phyloP scores from a whole-genome alignment of 31 red algal genomes.

The Asparagopsis taxiformis region DNA sequence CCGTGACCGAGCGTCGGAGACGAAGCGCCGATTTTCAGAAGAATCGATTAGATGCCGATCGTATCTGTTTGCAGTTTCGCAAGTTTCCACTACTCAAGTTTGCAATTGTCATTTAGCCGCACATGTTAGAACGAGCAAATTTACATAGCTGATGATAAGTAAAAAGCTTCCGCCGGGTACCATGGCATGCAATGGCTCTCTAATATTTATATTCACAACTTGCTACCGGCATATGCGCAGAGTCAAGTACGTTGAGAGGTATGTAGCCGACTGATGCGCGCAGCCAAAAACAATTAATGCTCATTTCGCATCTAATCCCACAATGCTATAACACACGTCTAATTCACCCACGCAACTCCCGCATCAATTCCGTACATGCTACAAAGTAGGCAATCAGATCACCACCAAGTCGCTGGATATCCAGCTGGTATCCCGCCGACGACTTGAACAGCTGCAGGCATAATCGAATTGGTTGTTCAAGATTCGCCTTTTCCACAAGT shows the following conservation, averaged over 20 bases:
- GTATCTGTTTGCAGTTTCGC: constrained; percentile 21
- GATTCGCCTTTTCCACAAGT: constrained; percentile 35
- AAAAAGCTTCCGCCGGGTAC: not conserved
- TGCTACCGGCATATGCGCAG: no score
- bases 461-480: constrained; percentile 52
- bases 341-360: constrained; percentile 63
- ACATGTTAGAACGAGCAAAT: constrained; percentile 1
- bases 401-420: constrained; percentile 76
- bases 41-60: constrained; percentile 12
- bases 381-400: constrained; percentile 83
- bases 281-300: no score
- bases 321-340: no score
- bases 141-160: not conserved
- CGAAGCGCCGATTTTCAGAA: constrained; percentile 25
- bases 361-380: constrained; percentile 69
- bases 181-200: no score
- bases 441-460: constrained; percentile 93
- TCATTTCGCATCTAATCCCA: no score
- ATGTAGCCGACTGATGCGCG: no score
- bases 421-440: constrained; percentile 73
- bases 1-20: constrained; percentile 20
- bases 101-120: constrained; percentile 19
- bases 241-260: no score
- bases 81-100: constrained; percentile 20
- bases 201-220: no score